Percentiles rank a stretch among this genome's conserved stretches.
Conservation (phyloP, 805 yeast species). For the Zygosaccharomyces kombuchaensis region DNA sequence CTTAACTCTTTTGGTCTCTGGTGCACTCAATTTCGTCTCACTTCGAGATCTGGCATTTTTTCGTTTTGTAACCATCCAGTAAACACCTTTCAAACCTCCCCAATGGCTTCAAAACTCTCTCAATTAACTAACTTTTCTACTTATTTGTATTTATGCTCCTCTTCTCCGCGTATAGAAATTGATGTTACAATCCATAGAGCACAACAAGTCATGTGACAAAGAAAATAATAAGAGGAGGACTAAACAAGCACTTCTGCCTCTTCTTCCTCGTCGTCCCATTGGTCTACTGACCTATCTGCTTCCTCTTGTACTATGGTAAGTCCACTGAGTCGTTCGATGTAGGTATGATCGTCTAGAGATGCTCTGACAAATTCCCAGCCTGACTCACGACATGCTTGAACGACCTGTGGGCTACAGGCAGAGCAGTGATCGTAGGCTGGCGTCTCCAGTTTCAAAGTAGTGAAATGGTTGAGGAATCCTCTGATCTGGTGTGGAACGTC, state of each 20-base stretch:
- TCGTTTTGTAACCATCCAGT: conserved; percentile 14
- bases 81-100: background rate
- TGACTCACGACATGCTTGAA: conserved; percentile 43
- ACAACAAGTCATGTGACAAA: conserved; percentile 1
- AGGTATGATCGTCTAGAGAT: conserved; percentile 63
- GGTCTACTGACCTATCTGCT: conserved; percentile 36
- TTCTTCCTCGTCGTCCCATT: conserved; percentile 27
- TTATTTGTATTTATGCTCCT: background rate
- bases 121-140: background rate
- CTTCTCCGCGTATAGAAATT: background rate
- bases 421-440: conserved; percentile 77
- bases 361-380: conserved; percentile 80
- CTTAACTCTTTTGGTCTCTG: conserved; percentile 13
- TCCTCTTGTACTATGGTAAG: conserved; percentile 64
- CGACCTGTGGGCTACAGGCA: conserved; percentile 69
- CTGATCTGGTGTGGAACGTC: conserved; percentile 84
- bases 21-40: conserved; percentile 11
- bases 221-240: background rate
- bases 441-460: conserved; percentile 59
- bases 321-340: conserved; percentile 77
- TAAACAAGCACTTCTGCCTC: conserved; percentile 13
- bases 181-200: background rate
- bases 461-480: conserved; percentile 71
- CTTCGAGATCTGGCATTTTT: conserved; percentile 11
- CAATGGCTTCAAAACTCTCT: background rate